A percentile compares a stretch with the other conserved stretches of the same genome.
phyloP scores from a whole-genome alignment of 768 basidiomycete species.

The Russula compacta region DNA sequence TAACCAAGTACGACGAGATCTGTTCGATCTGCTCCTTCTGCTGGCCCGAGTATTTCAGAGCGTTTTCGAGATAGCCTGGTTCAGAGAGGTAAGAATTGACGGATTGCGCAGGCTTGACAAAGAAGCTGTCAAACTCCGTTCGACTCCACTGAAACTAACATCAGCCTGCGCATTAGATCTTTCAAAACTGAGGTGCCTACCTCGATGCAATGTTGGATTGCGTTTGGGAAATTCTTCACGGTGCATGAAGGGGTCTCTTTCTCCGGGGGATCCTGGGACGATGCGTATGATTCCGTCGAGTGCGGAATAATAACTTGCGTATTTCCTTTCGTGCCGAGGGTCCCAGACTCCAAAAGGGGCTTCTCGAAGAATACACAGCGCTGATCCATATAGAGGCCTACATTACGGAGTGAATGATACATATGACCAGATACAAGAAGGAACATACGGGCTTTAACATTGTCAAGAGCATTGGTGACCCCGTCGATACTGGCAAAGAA shows the following conservation, averaged over 20 bases:
- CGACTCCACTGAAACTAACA: conserved; percentile 68
- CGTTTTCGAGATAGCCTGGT: conserved; percentile 88
- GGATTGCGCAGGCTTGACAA: conserved; percentile 88
- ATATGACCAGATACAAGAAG: background rate
- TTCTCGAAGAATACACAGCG: conserved; percentile 96
- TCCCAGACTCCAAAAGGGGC: conserved; percentile 93
- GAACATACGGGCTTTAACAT: conserved; percentile 82
- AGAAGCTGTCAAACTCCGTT: conserved; percentile 84
- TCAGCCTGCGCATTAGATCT: conserved; percentile 2
- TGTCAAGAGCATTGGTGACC: conserved; percentile 96
- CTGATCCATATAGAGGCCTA: conserved; percentile 96
- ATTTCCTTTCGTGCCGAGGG: conserved; percentile 97
- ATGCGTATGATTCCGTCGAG: conserved; percentile 92
- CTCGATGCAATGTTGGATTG: conserved; percentile 96
- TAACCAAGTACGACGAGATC: conserved; percentile 82
- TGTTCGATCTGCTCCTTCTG: conserved; percentile 85
- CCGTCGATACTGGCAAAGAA: conserved; percentile 88
- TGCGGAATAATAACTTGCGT: conserved; percentile 92
- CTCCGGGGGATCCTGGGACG: conserved; percentile 98
- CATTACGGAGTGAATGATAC: conserved; percentile 1
- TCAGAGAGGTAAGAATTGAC: conserved; percentile 96
- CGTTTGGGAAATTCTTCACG: conserved; percentile 98
- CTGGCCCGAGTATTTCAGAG: conserved; percentile 85
- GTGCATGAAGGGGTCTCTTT: conserved; percentile 96
- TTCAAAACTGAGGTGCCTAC: conserved; percentile 33